These are phyloP conservation scores for Glutinoglossum americanum DNA, from an alignment of 495 filamentous ascomycete genomes.

Conservation along the genomic window DNA sequence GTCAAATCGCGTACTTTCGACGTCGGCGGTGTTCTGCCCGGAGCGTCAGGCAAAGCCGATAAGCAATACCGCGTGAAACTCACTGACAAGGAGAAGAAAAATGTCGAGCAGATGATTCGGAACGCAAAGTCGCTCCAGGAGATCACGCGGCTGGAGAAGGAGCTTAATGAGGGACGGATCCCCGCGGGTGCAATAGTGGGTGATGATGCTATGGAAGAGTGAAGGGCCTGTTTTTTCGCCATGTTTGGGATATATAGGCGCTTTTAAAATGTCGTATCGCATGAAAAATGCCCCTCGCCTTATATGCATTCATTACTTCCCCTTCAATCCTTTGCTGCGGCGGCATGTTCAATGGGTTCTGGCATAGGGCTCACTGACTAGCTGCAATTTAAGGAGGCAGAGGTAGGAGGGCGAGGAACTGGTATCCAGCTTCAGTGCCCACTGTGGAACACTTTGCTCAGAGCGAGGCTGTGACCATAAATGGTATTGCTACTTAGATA, in stretches of 20 bases:
- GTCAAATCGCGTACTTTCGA: slow-evolving; percentile 72
- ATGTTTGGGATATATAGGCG: background rate
- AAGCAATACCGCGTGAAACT: slow-evolving; percentile 31
- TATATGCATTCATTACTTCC: background rate
- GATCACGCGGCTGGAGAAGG: slow-evolving; percentile 62
- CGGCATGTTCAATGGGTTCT: too few species aligned
- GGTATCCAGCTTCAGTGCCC: background rate
- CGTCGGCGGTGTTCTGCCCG: slow-evolving; percentile 16
- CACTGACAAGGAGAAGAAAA: slow-evolving; percentile 47
- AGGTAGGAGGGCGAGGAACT: too few species aligned
- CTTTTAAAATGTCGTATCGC: background rate
- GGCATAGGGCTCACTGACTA: too few species aligned
- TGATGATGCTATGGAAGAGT: background rate
- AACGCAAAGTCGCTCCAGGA: slow-evolving; percentile 73
- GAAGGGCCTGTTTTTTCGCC: background rate
- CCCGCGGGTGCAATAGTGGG: slow-evolving; percentile 18
- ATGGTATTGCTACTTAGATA: background rate
- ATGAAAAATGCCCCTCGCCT: background rate
- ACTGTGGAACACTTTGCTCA: background rate
- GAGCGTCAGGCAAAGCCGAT: slow-evolving; percentile 7
- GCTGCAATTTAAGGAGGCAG: too few species aligned
- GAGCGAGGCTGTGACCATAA: background rate
- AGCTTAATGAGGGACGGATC: slow-evolving; percentile 67
- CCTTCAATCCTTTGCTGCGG: background rate
- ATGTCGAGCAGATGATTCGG: slow-evolving; percentile 50